Base-by-base conservation (phyloP, 352 stramenopile genomes). In the Globisporangium echinulatum region DNA sequence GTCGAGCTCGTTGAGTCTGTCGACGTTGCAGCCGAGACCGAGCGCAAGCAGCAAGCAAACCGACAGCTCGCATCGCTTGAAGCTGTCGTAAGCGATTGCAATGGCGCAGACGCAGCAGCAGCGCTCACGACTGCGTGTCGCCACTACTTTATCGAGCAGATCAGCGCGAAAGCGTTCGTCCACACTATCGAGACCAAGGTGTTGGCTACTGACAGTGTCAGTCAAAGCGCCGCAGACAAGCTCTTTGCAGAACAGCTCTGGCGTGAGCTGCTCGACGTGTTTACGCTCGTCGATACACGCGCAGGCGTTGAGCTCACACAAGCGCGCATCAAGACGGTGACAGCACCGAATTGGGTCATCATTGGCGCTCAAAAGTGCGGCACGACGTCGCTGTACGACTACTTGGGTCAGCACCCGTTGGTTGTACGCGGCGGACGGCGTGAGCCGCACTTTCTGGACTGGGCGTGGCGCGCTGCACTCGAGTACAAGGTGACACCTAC, bases 401-500 rank as follows among this genome's bases (percentile, higher is more conserved):
- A 82, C 15, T 56, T 87, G 47, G 74, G 72, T 49, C 88, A 98
- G 67, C 94, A 98, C 72, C 90, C 94, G 14, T 77, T 87, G 39
- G 76, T 96, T 4, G 55, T 88, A 14, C 78, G 80, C 42, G 85
- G 86, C 8, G 69, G 74, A 60, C 72, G 92, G 10, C 77, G 77
- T 46, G 77, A 87, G 61, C 75, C 77, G 15, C 77, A 87, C 50
- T 85, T 87, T 56, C 83, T 87, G 46, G 77, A 87, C 64, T 85
- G 77, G 77, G 50, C 57, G n/a, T 87, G 75, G 75, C 51, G 65
- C 36, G 56, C 64, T 0, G 72, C 74, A 25, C 47, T 79, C 11
- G 43, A 75, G 53, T 57, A 71, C 40, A 8, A 66, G 44, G 46
- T 84, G 14, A 57, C 71, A 3, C 67, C 58, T 0, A 52, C 61